phyloP scores from a whole-genome alignment of 1,284 basidiomycete genomes.

The Flammula alnicola region DNA sequence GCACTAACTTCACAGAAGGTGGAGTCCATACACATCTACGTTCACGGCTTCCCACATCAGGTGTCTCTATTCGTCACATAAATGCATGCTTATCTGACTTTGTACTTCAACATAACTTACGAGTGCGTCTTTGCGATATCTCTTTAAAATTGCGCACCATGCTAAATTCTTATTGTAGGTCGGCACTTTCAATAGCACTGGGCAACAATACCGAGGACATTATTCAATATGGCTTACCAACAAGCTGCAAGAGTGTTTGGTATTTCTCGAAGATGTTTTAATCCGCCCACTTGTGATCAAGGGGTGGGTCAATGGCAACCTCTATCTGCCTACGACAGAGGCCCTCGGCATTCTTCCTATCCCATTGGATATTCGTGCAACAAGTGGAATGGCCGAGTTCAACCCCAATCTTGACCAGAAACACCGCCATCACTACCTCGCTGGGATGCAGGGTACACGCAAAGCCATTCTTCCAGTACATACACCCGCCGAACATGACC shows the following conservation, averaged over 20 bases:
- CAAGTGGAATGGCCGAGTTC: constrained; percentile 19
- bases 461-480: constrained; percentile 26
- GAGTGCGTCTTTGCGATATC: constrained; percentile 5
- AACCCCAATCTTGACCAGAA: constrained; percentile 10
- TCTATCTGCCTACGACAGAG: constrained; percentile 25
- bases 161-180: constrained; percentile 15
- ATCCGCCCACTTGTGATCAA: constrained; percentile 7
- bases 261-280: constrained; percentile 25
- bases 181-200: constrained; percentile 23
- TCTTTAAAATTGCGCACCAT: neutral
- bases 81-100: constrained; percentile 22
- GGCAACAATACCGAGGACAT: constrained; percentile 21
- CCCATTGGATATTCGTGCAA: constrained; percentile 19
- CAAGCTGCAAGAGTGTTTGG: too few species aligned
- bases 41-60: constrained; percentile 22
- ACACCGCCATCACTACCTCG: constrained; percentile 21
- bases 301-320: constrained; percentile 30
- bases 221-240: too few species aligned
- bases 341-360: constrained; percentile 28
- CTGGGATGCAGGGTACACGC: constrained; percentile 23
- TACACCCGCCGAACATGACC: constrained; percentile 16
- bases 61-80: constrained; percentile 20
- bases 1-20: constrained; percentile 21
- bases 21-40: constrained; percentile 18
- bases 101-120: constrained; percentile 19